Evolutionary conservation across 192 early-diverging fungal species (phyloP).

Genomic region (Phycomyces nitens): DNA sequence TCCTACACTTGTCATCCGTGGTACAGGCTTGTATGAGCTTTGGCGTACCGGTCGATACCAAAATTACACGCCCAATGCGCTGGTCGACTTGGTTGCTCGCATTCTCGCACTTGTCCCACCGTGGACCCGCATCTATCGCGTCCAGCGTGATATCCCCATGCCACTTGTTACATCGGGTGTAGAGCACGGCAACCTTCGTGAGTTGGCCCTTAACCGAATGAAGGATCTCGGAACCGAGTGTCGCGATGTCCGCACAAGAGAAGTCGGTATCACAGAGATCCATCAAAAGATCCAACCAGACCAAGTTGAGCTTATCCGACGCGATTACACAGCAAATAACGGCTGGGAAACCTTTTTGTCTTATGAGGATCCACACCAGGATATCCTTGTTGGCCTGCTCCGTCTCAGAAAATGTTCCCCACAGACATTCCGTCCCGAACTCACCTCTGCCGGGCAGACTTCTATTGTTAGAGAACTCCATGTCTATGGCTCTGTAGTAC

Average conservation of each 20-base stretch:
- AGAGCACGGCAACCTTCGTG: conserved; percentile 95
- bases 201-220: conserved; percentile 94
- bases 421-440: conserved; percentile 85
- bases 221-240: conserved; percentile 94
- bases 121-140: conserved; percentile 98
- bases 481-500: conserved; percentile 96
- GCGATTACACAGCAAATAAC: conserved; percentile 97
- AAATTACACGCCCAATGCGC: conserved; percentile 94
- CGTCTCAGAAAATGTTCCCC: conserved; percentile 92
- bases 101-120: conserved; percentile 97
- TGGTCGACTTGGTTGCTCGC: conserved; percentile 92
- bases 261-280: conserved; percentile 98
- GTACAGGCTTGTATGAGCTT: conserved; percentile 96
- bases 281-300: conserved; percentile 94
- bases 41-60: conserved; percentile 98
- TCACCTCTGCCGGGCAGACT: conserved; percentile 71
- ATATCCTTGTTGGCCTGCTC: conserved; percentile 94
- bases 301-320: conserved; percentile 90
- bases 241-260: conserved; percentile 95
- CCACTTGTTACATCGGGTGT: conserved; percentile 97
- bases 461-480: conserved; percentile 97
- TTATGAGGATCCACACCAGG: conserved; percentile 95
- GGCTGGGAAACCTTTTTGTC: conserved; percentile 99
- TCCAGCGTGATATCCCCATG: conserved; percentile 99
- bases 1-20: conserved; percentile 97